Evolutionary conservation across 768 basidiomycete genomes (phyloP), one percentile per base, ranked within the genome.

Genomic region (Lentinula sp.): DNA sequence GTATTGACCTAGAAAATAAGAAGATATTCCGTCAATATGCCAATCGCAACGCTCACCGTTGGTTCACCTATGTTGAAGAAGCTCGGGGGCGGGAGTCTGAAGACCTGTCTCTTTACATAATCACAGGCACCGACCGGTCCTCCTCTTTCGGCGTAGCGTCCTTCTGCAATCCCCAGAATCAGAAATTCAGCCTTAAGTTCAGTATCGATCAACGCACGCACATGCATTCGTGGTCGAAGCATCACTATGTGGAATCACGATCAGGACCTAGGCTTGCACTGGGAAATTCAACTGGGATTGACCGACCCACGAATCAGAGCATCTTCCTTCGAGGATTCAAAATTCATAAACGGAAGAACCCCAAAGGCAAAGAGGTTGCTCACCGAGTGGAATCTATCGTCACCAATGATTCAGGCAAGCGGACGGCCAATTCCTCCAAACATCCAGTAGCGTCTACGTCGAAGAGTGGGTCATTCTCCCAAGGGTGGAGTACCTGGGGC

Each of bases 21-120:
- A 54, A 53, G 31, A 50, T 52, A n/a, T 60, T 60, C 23, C 59
- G 59, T 49, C 50, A 60, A 39, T 60, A 60, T 35, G 59, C 59
- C 39, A 51, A 34, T 34, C 49, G 59, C 31, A 60, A 60, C 34
- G 59, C 50, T 37, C 42, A 42, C 40, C 49, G 50, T 18, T 60
- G 59, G 59, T 60, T 52, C 28, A 51, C 50, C 31, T 60, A 60
- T 39, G 59, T 54, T 11, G 50, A 54, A 23, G 50, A 54, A 2
- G 39, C 40, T 32, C 59, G 49, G 10, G 59, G 59, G 28, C 59
- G 59, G 34, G 59, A 60, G 31, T 37, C 32, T 21, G 42, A 51
- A 34, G 50, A 51, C 31, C 23, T 51, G n/a, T 60, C 59, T 6
- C 50, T 60, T 46, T 60, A 60, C 28, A 51, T 60, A 40, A 60